Evolutionary conservation across 495 filamentous ascomycete genomes (phyloP), one percentile per base, ranked within the genome.

Genomic region (Hyphodiscus hymeniophilus): DNA sequence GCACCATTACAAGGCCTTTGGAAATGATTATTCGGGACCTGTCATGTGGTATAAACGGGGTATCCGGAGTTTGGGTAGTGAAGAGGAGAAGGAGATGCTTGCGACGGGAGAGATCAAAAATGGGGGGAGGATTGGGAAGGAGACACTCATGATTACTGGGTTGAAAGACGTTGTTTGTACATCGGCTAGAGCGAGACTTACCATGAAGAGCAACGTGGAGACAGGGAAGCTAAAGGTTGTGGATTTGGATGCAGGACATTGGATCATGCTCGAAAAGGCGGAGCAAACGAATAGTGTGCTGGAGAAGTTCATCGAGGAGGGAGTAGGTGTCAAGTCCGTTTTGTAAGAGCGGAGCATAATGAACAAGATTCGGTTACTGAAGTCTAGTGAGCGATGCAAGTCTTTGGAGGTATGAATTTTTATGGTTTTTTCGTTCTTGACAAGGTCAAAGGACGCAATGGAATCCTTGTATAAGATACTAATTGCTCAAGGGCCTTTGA

Each of bases 11-110:
- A 18, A 28, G 15, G 55, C 48, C 16, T 50, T 62, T 24, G 41
- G 48, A 15, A 31, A 42, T 24, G 45, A 50, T 28, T 58, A 56
- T 26, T 28, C 24, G 2, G 47, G 51, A 8, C 26, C 41, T 12
- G 38, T 55, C 6, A 54, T 43, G 24, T 62, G 60, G 60, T 62
- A 60, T 45, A 50, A 56, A 30, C 39, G 49, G 12, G 40, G 42
- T 2, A 50, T 46, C 7, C 11, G 31, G 1, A 47, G 30, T 28
- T 3, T 46, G 21, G 52, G 49, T 6, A 39, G 45, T 4, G 44
- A 48, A 11, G 46, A 48, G 22, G 46, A 55, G 17, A 45, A 17
- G 4, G 41, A 18, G 28, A 21, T n/a, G 28, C 24, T 52, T 17
- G 31, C 49, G 8, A 52, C 38, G 13, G 47, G 46, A 35, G 36